Evolutionary conservation across 495 filamentous ascomycete species (phyloP), one percentile per base, ranked within the genome.

Genomic region (Aspergillus biplanus): DNA sequence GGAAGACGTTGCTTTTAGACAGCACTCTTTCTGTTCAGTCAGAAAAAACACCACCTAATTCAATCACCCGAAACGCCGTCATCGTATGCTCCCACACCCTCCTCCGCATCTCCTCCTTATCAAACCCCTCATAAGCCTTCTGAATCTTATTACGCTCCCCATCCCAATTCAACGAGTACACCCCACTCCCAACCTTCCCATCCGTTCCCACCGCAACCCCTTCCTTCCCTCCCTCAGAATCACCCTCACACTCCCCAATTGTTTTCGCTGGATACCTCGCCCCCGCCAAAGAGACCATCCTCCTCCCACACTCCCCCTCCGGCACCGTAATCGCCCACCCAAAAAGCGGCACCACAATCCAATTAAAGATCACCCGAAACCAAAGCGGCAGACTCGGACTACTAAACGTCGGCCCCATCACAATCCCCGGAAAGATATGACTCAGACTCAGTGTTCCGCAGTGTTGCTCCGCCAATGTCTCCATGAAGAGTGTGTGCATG

Each of bases 401-500:
- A 33, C n/a, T 6, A 33, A 52, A 61, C 4, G n/a, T 44, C 7
- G 58, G 58, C 7, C 58, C 58, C 58, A 61, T 18, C 47, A 61
- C 58, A 16, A 61, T 13, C 2, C 58, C 58, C 8, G 58, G 58
- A 16, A 61, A 61, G n/a, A 61, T 61, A 32, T 61, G 58, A 9
- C 52, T 8, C 4, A 61, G 33, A 12, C 58, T 11, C 12, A 61
- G 58, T 15, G 33, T 50, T 7, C 48, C 58, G 6, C 16, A 47
- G 18, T 61, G 48, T 33, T 46, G 48, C 48, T 61, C 58, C 1
- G 58, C 58, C 34, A 61, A 15, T 0, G 3, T 16, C 9, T 61
- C 58, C 48, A 61, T 32, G 33, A 61, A 61, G 33, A 37, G 39
- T 1, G 58, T 61, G 18, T 61, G 58, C 58, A 61, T 61, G 48